These are phyloP conservation scores for Cutaneotrichosporon cutaneum DNA, from an alignment of 1,284 basidiomycete genomes.

Conservation along the genomic window DNA sequence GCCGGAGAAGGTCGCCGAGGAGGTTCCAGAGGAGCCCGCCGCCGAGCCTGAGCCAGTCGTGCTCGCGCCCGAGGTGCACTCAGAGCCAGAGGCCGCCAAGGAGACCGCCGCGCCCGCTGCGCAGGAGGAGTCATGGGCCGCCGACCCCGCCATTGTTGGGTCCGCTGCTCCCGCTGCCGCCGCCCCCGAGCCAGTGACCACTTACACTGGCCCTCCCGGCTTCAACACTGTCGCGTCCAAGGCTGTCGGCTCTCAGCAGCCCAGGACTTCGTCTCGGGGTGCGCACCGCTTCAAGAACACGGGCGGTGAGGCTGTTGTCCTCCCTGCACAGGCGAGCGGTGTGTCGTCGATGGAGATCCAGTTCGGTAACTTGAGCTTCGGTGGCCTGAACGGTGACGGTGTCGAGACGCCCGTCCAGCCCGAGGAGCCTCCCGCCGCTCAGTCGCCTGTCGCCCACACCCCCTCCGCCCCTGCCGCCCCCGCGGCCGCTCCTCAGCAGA, in stretches of 20 bases:
- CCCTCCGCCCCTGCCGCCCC: constrained; percentile 14
- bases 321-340: constrained; percentile 40
- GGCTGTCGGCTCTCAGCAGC: constrained; percentile 26
- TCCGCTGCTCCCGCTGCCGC: constrained; percentile 30
- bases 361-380: constrained; percentile 54
- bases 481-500: constrained; percentile 19
- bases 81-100: constrained; percentile 12
- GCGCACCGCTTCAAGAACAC: constrained; percentile 50
- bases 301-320: constrained; percentile 53
- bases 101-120: constrained; percentile 19
- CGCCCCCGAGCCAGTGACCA: constrained; percentile 42
- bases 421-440: constrained; percentile 24
- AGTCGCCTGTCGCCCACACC: constrained; percentile 20
- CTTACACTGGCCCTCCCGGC: constrained; percentile 53
- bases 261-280: constrained; percentile 48
- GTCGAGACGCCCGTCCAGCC: constrained; percentile 42
- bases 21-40: constrained; percentile 17
- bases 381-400: constrained; percentile 49
- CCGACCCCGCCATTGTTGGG: constrained; percentile 48
- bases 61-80: constrained; percentile 57
- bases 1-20: constrained; percentile 16
- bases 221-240: constrained; percentile 48
- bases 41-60: constrained; percentile 22
- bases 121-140: constrained; percentile 26
- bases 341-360: constrained; percentile 51